Base-by-base conservation (phyloP, 768 basidiomycete species). In the Gymnopilus dilepis region DNA sequence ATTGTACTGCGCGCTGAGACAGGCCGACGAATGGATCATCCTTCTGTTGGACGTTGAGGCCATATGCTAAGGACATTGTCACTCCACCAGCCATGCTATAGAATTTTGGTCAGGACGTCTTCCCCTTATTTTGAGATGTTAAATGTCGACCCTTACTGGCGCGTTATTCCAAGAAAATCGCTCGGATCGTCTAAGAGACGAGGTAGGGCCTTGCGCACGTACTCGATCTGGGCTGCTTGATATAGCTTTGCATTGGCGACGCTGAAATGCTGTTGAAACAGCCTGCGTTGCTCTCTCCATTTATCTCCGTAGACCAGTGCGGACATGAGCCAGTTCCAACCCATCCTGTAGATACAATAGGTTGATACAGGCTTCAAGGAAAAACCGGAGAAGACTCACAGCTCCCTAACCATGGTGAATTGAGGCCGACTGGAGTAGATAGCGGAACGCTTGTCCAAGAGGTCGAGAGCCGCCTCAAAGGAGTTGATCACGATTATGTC, bases 221-320 rank as follows among this genome's bases (percentile, higher is more conserved):
- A 73, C 55, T 72, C 70, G 26, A 70, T 41, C 59, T 76, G 71
- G 17, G 63, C 66, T 28, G 74, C 67, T 38, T 73, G 71, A 58
- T 77, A 78, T 9, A 70, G 60, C 17, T 58, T 55, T 0, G 72
- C 66, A 1, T 77, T 76, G 24, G 69, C 66, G 1, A 70, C 65
- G 54, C 78, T 75, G 60, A 83, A 78, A 56, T 82, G 75, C 48
- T 78, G 68, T 34, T 76, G 73, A 64, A 84, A 81, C 9, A 76
- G 51, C 15, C 76, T 72, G 9, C 83, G 75, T 24, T 76, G 76
- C 9, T 73, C 71, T 50, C 72, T 77, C 82, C 83, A 83, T 31
- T 50, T 43, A 37, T 74, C 69, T 21, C 78, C 77, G 43, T 82
- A 82, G 3, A 70, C 72, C 74, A 80, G 75, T 37, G 76, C 65